Percentiles rank a stretch among this genome's conserved stretches.
Evolutionary conservation across 2,329 filamentous ascomycete species (phyloP).

Genomic region (Catunica adiposa): DNA sequence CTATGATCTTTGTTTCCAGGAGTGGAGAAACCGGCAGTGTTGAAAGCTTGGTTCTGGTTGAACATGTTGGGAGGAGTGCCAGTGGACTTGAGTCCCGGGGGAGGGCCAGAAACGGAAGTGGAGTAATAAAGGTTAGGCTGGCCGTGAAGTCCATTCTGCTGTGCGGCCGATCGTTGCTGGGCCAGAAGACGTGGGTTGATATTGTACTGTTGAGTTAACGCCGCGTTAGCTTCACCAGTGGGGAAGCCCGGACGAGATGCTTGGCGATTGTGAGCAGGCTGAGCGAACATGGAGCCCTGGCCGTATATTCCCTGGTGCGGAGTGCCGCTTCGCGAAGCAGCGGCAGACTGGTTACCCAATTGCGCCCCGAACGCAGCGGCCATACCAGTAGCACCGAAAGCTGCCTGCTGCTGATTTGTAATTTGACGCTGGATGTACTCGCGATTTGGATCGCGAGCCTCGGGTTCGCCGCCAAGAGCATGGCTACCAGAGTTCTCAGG

Average conservation of each 20-base stretch:
- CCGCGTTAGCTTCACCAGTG: conserved; percentile 46
- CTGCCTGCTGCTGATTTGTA: conserved; percentile 47
- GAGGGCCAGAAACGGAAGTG: conserved; percentile 76
- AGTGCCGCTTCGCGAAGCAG: conserved; percentile 56
- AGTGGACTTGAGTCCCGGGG: conserved; percentile 86
- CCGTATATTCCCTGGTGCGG: conserved; percentile 59
- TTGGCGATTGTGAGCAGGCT: conserved; percentile 60
- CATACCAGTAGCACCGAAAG: conserved; percentile 36
- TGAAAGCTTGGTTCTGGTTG: conserved; percentile 73
- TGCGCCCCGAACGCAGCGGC: conserved; percentile 34
- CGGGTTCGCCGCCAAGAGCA: conserved; percentile 81
- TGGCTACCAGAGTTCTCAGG: conserved; percentile 69
- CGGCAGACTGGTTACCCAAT: conserved; percentile 28
- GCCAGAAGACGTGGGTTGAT: conserved; percentile 67
- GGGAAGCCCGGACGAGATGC: conserved; percentile 78
- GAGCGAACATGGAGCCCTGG: conserved; percentile 32
- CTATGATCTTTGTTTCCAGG: conserved; percentile 56
- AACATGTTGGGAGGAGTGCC: conserved; percentile 88
- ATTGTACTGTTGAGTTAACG: conserved; percentile 49
- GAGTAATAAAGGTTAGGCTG: conserved; percentile 62
- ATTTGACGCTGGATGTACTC: conserved; percentile 45
- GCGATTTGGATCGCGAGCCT: conserved; percentile 49
- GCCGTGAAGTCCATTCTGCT: conserved; percentile 34
- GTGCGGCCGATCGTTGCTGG: conserved; percentile 69
- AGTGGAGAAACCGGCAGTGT: conserved; percentile 49